Base-by-base conservation (phyloP, 192 early-diverging fungal species). In the Backusella parvicylindrica region DNA sequence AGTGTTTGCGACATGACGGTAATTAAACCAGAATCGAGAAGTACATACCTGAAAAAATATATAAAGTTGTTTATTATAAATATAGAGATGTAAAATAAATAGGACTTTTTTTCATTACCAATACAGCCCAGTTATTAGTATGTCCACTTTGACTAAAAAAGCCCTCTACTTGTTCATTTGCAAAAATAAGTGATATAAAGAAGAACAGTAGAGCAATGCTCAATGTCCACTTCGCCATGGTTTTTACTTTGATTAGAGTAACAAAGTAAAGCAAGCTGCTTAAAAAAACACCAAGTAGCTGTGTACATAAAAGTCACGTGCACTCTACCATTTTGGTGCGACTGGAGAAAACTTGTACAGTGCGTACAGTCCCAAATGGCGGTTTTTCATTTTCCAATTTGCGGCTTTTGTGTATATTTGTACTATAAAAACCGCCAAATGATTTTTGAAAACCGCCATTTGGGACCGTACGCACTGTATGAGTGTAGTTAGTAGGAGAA, bases 1-100 rank as follows among this genome's bases (percentile, higher is more conserved):
- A 9, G 97, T 96, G 80, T 99, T 99, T 78, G 98, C 97, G 64
- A 98, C 97, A 83, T 99, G 98, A 15, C 96, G 85, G 83, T 99
- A 99, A 84, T 99, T 99, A 88, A 99, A 98, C 98, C 98, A 99
- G 83, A 97, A 99, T 8, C 98, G 90, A 13, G 98, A 99, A 2
- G 98, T 97, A 85, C 95, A 95, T 30, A 97, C 93, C 92, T 94
- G 70, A 70, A 37, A 35, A 35, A 6, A 6, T 35, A 3, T 35
- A 47, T 8, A 47, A 8, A 12, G 1, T n/a, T n/a, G n/a, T n/a
- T n/a, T n/a, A 16, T 3, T 0, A n/a, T 11, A 21, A 67, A 31
- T 68, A 26, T 43, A 4, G 41, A 32, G 28, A 38, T 31, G 16
- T 37, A 33, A 15, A 35, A 9, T 35, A 36, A 28, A 68, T 53